Evolutionary conservation across 768 basidiomycete species (phyloP), one percentile per base, ranked within the genome.

Genomic region (Tricholoma saponaceum): DNA sequence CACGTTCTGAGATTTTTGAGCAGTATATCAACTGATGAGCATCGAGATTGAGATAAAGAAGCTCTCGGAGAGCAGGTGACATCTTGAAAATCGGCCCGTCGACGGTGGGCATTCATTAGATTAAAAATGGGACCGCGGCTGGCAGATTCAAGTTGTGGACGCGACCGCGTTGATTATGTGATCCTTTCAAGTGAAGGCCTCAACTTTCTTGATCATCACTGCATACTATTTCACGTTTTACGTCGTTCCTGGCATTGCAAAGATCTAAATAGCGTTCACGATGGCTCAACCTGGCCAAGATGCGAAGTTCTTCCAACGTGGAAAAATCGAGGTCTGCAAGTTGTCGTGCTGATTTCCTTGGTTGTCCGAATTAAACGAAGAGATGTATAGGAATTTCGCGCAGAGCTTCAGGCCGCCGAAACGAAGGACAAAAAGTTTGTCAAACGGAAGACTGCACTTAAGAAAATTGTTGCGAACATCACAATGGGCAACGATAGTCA

Each of bases 401-500:
- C 88, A 61, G 95, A 98, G 70, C 82, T 97, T 44, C 90, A 92
- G 70, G 90, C 91, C 49, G 90, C 92, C 8, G 93, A 94, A 70
- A 79, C 88, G 61, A 97, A 97, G 75, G 97, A 99, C 81, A 99
- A 98, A 81, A 96, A 95, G 66, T 98, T 83, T 62, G 76, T 85
- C 64, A 95, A 95, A 74, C 84, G 95, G 66, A 98, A 95, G 82
- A 95, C 85, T 0, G 89, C 92, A 18, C 74, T 98, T 65, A 98
- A 99, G 83, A 96, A 95, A 79, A 89, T 98, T 59, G 94, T 98
- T 12, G 97, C 97, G 41, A 98, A 98, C 72, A 98, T 98, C 72
- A 99, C 97, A 3, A 98, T 99, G 95, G 97, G 97, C 44, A 97
- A 95, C 69, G 95, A 98, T 74, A 95, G 96, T 97, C 69, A 75